phyloP scores from a whole-genome alignment of 108 stramenopile genomes.

The Tribonema minus region DNA sequence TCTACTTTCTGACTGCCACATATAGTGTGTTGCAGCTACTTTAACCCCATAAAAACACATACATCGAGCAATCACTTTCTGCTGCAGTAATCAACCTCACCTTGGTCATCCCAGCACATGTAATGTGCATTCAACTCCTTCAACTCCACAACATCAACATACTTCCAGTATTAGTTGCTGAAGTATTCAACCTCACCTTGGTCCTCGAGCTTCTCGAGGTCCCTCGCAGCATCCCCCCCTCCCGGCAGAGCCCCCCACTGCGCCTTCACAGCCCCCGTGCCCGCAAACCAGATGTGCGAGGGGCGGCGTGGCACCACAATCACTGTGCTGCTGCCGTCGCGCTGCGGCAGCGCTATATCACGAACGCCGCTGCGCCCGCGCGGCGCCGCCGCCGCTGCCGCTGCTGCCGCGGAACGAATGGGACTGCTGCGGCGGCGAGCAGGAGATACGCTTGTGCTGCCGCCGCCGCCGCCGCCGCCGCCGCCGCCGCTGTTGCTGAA shows the following conservation, averaged over 20 bases:
- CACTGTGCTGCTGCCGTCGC: conserved; percentile 4
- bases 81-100: no score
- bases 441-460: not conserved
- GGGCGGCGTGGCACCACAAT: conserved; percentile 22
- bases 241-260: conserved; percentile 28
- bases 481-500: not conserved
- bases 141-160: no score
- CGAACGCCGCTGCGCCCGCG: not conserved
- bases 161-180: no score
- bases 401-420: not conserved
- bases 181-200: no score
- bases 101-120: no score
- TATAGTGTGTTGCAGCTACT: no score
- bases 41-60: no score
- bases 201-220: conserved; percentile 30
- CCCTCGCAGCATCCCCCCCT: conserved; percentile 9
- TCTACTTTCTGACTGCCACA: no score
- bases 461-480: not conserved
- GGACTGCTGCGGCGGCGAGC: not conserved
- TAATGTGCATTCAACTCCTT: no score
- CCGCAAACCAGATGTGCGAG: conserved; percentile 15
- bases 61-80: no score
- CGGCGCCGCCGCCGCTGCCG: not conserved
- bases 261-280: conserved; percentile 23
- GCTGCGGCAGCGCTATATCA: not conserved